Percentiles rank a stretch among this genome's conserved stretches.
Conservation (phyloP, 768 basidiomycete species). For the Mycena indigotica region DNA sequence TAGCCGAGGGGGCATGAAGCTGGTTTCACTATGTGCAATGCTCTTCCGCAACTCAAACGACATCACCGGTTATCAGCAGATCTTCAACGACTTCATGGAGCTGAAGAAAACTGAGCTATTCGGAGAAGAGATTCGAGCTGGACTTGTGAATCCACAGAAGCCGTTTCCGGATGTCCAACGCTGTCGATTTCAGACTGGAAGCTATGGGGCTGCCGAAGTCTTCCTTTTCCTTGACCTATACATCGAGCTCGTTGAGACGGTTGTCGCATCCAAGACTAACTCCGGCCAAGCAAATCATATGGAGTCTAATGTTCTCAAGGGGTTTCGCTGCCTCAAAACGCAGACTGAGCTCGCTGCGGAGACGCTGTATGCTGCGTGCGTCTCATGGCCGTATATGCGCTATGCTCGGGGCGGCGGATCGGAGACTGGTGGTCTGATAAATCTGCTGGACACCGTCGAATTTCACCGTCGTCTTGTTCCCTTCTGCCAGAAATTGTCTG, state of each 20-base stretch:
- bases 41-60: conserved; percentile 32
- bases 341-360: conserved; percentile 26
- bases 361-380: conserved; percentile 18
- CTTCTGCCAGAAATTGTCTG: background rate
- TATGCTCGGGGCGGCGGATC: conserved; percentile 12
- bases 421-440: background rate
- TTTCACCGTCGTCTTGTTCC: background rate
- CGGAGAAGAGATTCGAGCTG: background rate
- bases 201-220: conserved; percentile 20
- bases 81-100: conserved; percentile 13
- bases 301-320: conserved; percentile 27
- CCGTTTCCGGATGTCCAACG: conserved; percentile 26
- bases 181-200: conserved; percentile 4
- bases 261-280: conserved; percentile 21
- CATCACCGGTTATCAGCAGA: conserved; percentile 31
- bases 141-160: background rate
- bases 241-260: conserved; percentile 16
- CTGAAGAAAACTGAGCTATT: conserved; percentile 11
- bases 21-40: conserved; percentile 25
- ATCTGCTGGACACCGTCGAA: background rate
- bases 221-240: conserved; percentile 17
- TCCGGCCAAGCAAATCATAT: conserved; percentile 23
- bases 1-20: conserved; percentile 28
- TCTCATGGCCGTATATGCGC: conserved; percentile 29
- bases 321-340: conserved; percentile 23